Base-by-base conservation (phyloP, 192 early-diverging fungal species). In the Backusella tarrabulga region DNA sequence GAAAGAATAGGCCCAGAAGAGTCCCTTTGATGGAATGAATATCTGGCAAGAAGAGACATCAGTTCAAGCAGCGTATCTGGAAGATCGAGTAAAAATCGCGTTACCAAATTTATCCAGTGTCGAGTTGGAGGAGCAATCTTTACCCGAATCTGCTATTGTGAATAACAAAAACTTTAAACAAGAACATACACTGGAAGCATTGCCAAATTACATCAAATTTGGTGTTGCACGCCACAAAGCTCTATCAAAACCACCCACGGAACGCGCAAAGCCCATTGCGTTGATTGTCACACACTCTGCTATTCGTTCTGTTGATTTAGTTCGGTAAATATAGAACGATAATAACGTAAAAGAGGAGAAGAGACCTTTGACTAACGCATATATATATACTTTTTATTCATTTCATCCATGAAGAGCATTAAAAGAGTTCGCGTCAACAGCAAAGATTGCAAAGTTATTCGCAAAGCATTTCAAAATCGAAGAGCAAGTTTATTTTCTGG, bases 381-480 rank as follows among this genome's bases (percentile, higher is more conserved):
- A 32, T 32, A 32, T 32, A 32, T 32, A 32, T 32, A 36, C 38
- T 41, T 67, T 0, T 34, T 19, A 17, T 42, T 71, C 32, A 32
- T 32, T 15, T 44, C 4, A 14, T 44, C 14, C 15, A 17, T 19
- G 4, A 60, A 80, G 83, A 29, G 80, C 81, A 26, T 67, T 92
- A 67, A 85, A 88, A 34, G 80, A 84, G 42, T 82, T 90, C 15
- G 81, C 84, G 29, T 87, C 89, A 71, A 83, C 86, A 41, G 81
- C 83, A 63, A 86, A 85, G 72, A 81, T 93, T 32, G 91, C 83
- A 26, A 95, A 95, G 84, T 78, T 95, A 56, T 95, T 95, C 81
- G 90, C 93, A 1, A 88, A 91, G 60, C 94, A 95, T 79, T 79
- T 95, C 80, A 95, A 95, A 76, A 79, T 94, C 1, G 73, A 87